These are phyloP conservation scores for Penicillium sp. DNA, from an alignment of 2,329 filamentous ascomycete genomes.

Conservation along the genomic window DNA sequence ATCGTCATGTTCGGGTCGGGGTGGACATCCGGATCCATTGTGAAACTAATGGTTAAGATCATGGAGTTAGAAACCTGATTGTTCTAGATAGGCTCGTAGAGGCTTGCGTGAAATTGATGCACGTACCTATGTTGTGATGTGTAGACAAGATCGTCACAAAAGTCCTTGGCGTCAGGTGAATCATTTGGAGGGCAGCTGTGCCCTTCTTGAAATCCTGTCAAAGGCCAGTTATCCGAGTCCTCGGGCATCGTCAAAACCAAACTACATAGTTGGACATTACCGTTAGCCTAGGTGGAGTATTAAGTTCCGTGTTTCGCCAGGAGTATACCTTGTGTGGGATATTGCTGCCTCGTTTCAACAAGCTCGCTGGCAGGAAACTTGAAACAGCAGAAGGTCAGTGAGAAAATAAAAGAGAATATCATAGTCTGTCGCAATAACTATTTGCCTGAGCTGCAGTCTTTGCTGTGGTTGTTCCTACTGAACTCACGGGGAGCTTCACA, in stretches of 20 bases:
- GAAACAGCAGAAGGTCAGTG: too few species aligned
- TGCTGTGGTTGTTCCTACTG: not conserved
- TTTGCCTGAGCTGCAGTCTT: not conserved
- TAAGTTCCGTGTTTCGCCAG: not conserved
- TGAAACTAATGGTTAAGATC: not conserved
- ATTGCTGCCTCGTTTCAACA: not conserved
- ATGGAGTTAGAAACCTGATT: not conserved
- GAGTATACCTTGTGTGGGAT: not conserved
- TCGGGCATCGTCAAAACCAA: not conserved
- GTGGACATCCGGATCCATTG: not conserved
- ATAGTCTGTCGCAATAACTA: not conserved
- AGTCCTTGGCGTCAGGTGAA: not conserved
- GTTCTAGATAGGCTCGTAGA: not conserved
- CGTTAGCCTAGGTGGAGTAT: not conserved
- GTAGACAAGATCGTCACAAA: not conserved
- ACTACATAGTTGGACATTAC: not conserved
- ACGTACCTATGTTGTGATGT: not conserved
- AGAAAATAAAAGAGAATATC: too few species aligned
- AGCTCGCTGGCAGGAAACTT: not conserved
- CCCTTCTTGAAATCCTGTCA: not conserved
- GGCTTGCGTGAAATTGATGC: too few species aligned
- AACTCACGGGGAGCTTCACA: not conserved
- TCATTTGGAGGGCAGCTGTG: too few species aligned
- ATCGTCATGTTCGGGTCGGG: not conserved
- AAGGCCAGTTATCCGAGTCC: not conserved